Percentiles rank a stretch among this genome's conserved stretches.
Conservation (phyloP, 495 filamentous ascomycete genomes). For the Aspergillus kassunensis region DNA sequence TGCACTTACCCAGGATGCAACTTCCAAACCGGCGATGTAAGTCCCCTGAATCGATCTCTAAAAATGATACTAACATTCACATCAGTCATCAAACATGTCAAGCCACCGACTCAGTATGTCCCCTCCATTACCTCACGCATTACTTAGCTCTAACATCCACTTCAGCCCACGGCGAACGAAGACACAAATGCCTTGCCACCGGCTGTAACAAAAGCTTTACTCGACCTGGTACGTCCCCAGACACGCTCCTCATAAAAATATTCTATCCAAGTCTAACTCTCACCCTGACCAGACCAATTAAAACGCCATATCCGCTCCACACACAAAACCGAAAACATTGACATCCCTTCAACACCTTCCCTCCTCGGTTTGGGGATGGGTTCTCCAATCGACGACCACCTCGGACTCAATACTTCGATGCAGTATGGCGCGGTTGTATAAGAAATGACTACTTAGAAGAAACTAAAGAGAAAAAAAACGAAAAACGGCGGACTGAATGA, state of each 20-base stretch:
- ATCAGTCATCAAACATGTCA: constrained; percentile 48
- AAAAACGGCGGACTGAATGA: not conserved
- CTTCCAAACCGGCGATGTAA: constrained; percentile 46
- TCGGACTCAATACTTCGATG: constrained; percentile 26
- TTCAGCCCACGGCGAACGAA: constrained; percentile 42
- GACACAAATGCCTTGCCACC: constrained; percentile 40
- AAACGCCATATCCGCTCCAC: constrained; percentile 45
- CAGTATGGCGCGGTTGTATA: constrained; percentile 25
- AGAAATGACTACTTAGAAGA: not conserved
- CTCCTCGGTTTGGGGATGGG: no score
- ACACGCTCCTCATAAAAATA: not conserved
- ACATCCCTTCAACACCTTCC: constrained; percentile 4
- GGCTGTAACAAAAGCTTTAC: constrained; percentile 48
- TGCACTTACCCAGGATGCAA: constrained; percentile 47
- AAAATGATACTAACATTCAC: not conserved
- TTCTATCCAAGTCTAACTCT: no score
- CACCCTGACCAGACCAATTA: constrained; percentile 35
- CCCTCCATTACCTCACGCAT: not conserved
- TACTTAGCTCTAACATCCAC: constrained; percentile 13
- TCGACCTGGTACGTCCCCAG: constrained; percentile 35
- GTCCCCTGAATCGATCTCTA: constrained; percentile 6
- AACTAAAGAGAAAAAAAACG: not conserved
- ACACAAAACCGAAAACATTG: constrained; percentile 32
- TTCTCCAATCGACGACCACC: not conserved
- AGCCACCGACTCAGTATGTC: constrained; percentile 43